Evolutionary conservation across 2,329 filamentous ascomycete genomes (phyloP).

Genomic region (Gyromitra esculenta): DNA sequence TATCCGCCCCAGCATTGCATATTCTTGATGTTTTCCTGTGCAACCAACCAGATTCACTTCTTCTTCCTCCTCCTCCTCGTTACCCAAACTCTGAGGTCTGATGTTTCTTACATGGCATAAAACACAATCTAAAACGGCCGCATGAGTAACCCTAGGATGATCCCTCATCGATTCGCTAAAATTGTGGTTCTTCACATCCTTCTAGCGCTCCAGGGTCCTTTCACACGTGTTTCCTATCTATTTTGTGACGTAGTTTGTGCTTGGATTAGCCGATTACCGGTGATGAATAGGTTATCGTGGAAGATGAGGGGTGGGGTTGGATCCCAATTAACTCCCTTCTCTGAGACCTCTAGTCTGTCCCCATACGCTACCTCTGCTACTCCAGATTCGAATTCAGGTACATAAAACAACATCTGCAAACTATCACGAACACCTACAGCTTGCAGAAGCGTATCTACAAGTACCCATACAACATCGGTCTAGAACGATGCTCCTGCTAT

Average conservation of each 20-base stretch:
- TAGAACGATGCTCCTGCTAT: neutral
- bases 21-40: neutral
- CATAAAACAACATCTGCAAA: conserved; percentile 27
- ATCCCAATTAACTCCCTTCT: neutral
- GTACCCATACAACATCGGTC: neutral
- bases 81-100: neutral
- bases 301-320: conserved; percentile 5
- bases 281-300: conserved; percentile 12
- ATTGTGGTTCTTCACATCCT: conserved; percentile 18
- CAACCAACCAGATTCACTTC: neutral
- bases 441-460: conserved; percentile 16
- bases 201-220: conserved; percentile 22
- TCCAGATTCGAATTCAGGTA: conserved; percentile 40
- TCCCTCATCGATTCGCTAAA: conserved; percentile 21
- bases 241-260: conserved; percentile 20
- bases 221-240: neutral
- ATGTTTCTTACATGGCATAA: neutral
- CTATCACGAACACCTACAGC: conserved; percentile 32
- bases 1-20: conserved; percentile 25
- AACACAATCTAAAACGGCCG: neutral
- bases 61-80: neutral
- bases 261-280: conserved; percentile 33
- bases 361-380: conserved; percentile 11
- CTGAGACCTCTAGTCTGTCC: neutral
- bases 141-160: conserved; percentile 12